Conservation (phyloP, 2,329 filamentous ascomycete genomes). For the Elsinoe batatas region DNA sequence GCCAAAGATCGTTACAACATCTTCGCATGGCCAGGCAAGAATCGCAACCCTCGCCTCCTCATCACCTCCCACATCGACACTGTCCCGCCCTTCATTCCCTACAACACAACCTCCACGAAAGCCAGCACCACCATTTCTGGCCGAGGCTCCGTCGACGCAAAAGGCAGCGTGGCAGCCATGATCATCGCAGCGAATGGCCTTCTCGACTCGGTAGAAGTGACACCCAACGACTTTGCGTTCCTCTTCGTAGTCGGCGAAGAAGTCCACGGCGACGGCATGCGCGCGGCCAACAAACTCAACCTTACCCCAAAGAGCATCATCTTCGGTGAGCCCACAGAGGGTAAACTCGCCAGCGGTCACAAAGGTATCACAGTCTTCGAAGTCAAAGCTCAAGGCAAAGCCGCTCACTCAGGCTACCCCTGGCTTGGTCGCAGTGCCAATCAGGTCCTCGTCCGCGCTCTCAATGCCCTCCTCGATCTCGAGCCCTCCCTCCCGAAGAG, state of each 20-base stretch:
- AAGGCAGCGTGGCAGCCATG: conserved; percentile 56
- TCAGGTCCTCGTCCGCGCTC: conserved; percentile 64
- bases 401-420: conserved; percentile 85
- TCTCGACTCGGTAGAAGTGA: conserved; percentile 31
- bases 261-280: conserved; percentile 71
- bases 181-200: conserved; percentile 55
- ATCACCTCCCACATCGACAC: conserved; percentile 76
- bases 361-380: conserved; percentile 69
- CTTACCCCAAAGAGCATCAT: conserved; percentile 54
- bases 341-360: conserved; percentile 79
- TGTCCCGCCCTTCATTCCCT: conserved; percentile 63
- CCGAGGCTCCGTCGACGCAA: conserved; percentile 59
- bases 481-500: conserved; percentile 59
- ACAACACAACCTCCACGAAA: conserved; percentile 45
- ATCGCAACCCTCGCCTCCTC: conserved; percentile 49
- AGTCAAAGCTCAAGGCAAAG: conserved; percentile 61
- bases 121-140: conserved; percentile 51
- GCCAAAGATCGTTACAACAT: conserved; percentile 58
- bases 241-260: conserved; percentile 76
- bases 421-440: conserved; percentile 82
- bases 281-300: conserved; percentile 37
- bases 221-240: conserved; percentile 39
- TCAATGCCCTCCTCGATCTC: conserved; percentile 55
- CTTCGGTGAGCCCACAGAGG: conserved; percentile 89
- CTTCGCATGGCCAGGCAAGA: conserved; percentile 51